These are phyloP conservation scores for Aspergillus sergii DNA, from an alignment of 2,329 filamentous ascomycete species.

Conservation along the genomic window DNA sequence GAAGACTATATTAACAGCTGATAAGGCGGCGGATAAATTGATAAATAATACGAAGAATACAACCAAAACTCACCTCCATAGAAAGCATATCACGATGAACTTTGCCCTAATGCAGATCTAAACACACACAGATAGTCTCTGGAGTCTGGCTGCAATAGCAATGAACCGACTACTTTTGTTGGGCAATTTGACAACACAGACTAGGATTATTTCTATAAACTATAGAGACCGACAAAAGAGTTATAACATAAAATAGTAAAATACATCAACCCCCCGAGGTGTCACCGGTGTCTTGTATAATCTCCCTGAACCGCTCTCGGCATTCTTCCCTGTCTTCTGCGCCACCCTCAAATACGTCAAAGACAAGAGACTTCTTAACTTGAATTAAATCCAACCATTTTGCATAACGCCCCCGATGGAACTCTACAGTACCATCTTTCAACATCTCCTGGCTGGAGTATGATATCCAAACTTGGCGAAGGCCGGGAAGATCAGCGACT, in stretches of 20 bases:
- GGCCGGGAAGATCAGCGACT: slow-evolving; percentile 5
- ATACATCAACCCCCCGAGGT: not conserved
- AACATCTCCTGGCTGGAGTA: slow-evolving; percentile 5
- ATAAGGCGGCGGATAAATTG: not conserved
- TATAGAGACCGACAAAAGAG: no score
- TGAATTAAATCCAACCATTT: slow-evolving; percentile 5
- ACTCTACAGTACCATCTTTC: not conserved
- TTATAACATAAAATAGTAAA: not conserved
- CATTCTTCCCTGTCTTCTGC: not conserved
- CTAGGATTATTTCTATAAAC: no score
- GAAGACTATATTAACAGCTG: not conserved
- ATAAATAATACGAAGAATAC: not conserved
- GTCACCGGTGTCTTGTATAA: not conserved
- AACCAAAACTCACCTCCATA: not conserved
- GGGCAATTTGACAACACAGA: no score
- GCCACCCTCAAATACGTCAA: not conserved
- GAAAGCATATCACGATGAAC: no score
- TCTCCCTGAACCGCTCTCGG: slow-evolving; percentile 1
- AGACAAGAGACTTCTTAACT: slow-evolving; percentile 3
- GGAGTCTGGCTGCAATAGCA: no score
- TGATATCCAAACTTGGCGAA: not conserved
- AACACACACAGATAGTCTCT: no score
- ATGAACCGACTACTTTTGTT: no score
- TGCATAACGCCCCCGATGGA: slow-evolving; percentile 7
- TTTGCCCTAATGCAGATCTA: no score